Evolutionary conservation across 2,329 filamentous ascomycete genomes (phyloP).

Genomic region (Beauveria asiatica): DNA sequence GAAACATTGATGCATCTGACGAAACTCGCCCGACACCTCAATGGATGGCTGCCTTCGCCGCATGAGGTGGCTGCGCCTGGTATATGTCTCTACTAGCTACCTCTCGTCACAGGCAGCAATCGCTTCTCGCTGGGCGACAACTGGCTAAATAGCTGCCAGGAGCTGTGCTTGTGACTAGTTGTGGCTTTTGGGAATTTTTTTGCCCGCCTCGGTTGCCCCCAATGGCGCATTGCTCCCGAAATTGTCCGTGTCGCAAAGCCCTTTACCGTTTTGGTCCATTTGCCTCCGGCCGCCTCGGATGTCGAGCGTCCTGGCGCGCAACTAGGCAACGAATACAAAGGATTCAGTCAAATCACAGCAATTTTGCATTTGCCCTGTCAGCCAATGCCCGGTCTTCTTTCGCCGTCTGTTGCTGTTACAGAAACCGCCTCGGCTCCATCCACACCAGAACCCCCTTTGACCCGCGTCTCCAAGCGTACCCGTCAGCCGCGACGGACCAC

Average conservation of each 20-base stretch:
- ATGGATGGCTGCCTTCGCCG: background rate
- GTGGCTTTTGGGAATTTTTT: background rate
- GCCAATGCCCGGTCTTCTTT: background rate
- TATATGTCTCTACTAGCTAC: background rate
- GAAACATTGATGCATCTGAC: background rate
- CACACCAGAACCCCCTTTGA: background rate
- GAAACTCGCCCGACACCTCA: background rate
- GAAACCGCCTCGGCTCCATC: background rate
- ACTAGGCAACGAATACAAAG: background rate
- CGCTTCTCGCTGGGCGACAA: background rate
- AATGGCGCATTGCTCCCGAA: slow-evolving; percentile 3
- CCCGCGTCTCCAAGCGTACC: slow-evolving; percentile 7
- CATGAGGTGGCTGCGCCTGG: slow-evolving; percentile 4
- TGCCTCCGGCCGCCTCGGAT: background rate
- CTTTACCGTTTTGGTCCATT: background rate
- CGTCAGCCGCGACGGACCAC: slow-evolving; percentile 5
- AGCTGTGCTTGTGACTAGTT: background rate
- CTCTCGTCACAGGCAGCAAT: background rate
- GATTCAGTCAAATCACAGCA: no score
- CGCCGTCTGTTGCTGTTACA: background rate
- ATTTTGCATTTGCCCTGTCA: background rate
- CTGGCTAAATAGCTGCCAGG: background rate
- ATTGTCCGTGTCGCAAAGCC: slow-evolving; percentile 2
- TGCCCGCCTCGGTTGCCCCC: background rate
- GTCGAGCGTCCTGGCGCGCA: background rate